A percentile compares a stretch with the other conserved stretches of the same genome.
Conservation (phyloP, 2,329 filamentous ascomycete species). For the Biscogniauxia mediterranea region DNA sequence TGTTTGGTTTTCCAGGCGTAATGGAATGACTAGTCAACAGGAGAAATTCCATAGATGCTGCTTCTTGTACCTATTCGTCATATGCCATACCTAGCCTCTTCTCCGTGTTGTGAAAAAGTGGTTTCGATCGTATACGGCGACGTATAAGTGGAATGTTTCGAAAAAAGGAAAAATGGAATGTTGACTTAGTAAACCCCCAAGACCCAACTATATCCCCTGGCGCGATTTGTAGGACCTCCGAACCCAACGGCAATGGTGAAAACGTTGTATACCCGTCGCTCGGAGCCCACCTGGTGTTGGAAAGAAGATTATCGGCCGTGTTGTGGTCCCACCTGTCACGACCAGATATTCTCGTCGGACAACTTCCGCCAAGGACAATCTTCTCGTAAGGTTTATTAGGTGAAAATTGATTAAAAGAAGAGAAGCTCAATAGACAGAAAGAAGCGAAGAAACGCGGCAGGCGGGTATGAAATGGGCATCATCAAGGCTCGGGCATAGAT, state of each 20-base stretch:
- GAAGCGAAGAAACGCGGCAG: constrained; percentile 52
- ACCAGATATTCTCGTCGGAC: constrained; percentile 15
- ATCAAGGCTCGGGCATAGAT: constrained; percentile 57
- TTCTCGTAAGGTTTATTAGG: constrained; percentile 42
- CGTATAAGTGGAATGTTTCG: constrained; percentile 19
- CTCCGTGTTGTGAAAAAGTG: constrained; percentile 12
- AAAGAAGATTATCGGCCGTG: constrained; percentile 8
- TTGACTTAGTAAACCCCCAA: constrained; percentile 22
- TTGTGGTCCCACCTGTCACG: constrained; percentile 19
- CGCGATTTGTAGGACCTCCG: constrained; percentile 23
- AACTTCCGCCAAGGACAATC: constrained; percentile 25
- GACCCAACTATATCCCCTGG: constrained; percentile 21
- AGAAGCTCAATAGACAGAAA: constrained; percentile 39
- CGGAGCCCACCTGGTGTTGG: constrained; percentile 17
- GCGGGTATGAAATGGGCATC: constrained; percentile 60
- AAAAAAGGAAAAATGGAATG: constrained; percentile 16
- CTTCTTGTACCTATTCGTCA: constrained; percentile 26
- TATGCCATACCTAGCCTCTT: constrained; percentile 23
- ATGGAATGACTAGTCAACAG: constrained; percentile 18
- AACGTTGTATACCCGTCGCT: constrained; percentile 16
- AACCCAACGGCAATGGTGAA: constrained; percentile 11
- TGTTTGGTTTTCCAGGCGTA: constrained; percentile 12
- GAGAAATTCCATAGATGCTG: constrained; percentile 21
- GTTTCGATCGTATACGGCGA: constrained; percentile 18
- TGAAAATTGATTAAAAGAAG: constrained; percentile 44